These are phyloP conservation scores for Ajuga chamaepitys DNA, from an alignment of 257 asterid species.

Conservation along the genomic window DNA sequence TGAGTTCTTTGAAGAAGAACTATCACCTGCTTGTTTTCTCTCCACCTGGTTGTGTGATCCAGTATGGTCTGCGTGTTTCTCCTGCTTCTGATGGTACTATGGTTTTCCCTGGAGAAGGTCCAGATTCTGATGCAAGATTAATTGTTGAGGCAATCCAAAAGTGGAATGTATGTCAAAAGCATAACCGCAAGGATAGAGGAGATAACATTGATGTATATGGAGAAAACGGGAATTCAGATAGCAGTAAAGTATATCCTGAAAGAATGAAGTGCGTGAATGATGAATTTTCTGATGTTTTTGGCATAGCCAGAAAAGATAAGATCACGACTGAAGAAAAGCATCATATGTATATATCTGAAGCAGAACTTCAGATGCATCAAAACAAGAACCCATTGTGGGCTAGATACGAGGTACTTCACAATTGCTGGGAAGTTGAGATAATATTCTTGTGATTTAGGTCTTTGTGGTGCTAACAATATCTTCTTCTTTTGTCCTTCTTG, in stretches of 20 bases:
- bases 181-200: slow-evolving; percentile 43
- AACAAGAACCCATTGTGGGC: slow-evolving; percentile 62
- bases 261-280: slow-evolving; percentile 28
- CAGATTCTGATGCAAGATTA: slow-evolving; percentile 38
- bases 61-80: slow-evolving; percentile 53
- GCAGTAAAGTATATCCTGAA: slow-evolving; percentile 71
- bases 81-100: slow-evolving; percentile 36
- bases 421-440: background rate
- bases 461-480: slow-evolving; percentile 5
- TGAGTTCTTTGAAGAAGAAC: slow-evolving; percentile 33
- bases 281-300: slow-evolving; percentile 19
- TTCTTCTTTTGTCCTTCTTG: slow-evolving; percentile 13
- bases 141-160: slow-evolving; percentile 65
- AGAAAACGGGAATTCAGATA: slow-evolving; percentile 49
- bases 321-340: slow-evolving; percentile 42
- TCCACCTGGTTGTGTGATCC: slow-evolving; percentile 65
- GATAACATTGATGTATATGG: slow-evolving; percentile 52
- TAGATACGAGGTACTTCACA: slow-evolving; percentile 50
- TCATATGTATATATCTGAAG: slow-evolving; percentile 76
- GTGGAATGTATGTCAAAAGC: slow-evolving; percentile 81
- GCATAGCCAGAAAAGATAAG: slow-evolving; percentile 11
- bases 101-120: slow-evolving; percentile 29
- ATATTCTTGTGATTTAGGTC: background rate
- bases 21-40: slow-evolving; percentile 74
- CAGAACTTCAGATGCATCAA: slow-evolving; percentile 81